Base-by-base conservation (phyloP, 306 rosid species). In the Psophocarpus tetragonolobus region DNA sequence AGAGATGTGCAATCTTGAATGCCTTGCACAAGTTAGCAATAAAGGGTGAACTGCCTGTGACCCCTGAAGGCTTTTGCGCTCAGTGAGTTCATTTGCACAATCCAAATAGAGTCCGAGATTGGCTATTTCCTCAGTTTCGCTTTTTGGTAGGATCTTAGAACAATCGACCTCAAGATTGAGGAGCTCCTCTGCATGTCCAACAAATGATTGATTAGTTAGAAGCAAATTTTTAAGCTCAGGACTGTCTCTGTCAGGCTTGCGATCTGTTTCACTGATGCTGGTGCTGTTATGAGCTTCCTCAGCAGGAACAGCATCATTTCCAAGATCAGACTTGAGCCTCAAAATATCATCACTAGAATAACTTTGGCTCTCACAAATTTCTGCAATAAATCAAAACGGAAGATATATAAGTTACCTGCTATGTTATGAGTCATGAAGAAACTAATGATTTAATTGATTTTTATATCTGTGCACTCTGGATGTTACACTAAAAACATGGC, bases 1-100 rank as follows among this genome's bases (percentile, higher is more conserved):
- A 38, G 90, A 72, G 69, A 82, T 78, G 72, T 72, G 50, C 8
- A 66, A 45, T 81, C 89, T 86, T 65, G 85, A 56, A 50, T 82
- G 83, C 53, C 84, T 85, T 33, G 29, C 69, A 23, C 79, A 56
- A 35, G 82, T 81, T 56, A 67, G 83, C 76, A 83, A 53, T 44
- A 87, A 54, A 64, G 87, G 90, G 81, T 69, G 84, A 39, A 75
- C 51, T 57, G 75, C 76, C 67, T 58, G 90, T 62, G 91, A 70
- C 20, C 71, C 84, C 23, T 41, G 87, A 57, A 71, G 63, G 72
- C 90, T 75, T 85, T 73, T 88, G 15, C 85, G 77, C 82, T 85
- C 85, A 0, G 86, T 29, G 58, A 96, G 83, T 83, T 92, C 98
- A 8, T 79, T 83, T 39, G 98, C 99, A 56, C 92, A 91, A 56